Conservation (phyloP, 75 land plant species). For the Gnetum montanum region DNA sequence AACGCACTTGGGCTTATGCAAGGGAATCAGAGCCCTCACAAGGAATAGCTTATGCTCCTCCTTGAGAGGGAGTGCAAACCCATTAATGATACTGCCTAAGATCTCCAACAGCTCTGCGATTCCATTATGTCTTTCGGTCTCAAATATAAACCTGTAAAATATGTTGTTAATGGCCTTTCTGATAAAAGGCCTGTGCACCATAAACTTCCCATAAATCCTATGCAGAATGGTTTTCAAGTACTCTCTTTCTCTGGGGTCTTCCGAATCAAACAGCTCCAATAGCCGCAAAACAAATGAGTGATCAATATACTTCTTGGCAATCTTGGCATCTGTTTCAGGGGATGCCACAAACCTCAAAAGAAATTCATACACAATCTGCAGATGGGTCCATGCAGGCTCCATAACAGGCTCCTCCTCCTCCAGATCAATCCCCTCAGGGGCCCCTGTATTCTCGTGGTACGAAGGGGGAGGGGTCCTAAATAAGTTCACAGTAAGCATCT, state of each 20-base stretch:
- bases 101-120: slow-evolving; percentile 56
- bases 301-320: slow-evolving; percentile 47
- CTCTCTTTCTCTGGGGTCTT: slow-evolving; percentile 59
- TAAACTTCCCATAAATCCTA: slow-evolving; percentile 62
- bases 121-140: slow-evolving; percentile 54
- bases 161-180: slow-evolving; percentile 50
- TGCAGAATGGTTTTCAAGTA: slow-evolving; percentile 53
- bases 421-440: slow-evolving; percentile 21
- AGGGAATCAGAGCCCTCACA: slow-evolving; percentile 46
- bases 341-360: slow-evolving; percentile 40
- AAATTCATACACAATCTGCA: slow-evolving; percentile 51
- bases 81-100: slow-evolving; percentile 53
- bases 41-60: slow-evolving; percentile 62
- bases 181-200: slow-evolving; percentile 62
- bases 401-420: slow-evolving; percentile 57
- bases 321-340: slow-evolving; percentile 46
- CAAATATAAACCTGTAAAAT: slow-evolving; percentile 49
- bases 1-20: slow-evolving; percentile 48
- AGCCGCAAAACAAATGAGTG: slow-evolving; percentile 38
- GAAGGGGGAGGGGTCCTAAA: slow-evolving; percentile 44
- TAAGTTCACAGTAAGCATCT: slow-evolving; percentile 39
- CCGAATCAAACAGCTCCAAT: slow-evolving; percentile 49
- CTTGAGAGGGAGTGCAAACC: slow-evolving; percentile 56
- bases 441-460: slow-evolving; percentile 9
- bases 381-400: slow-evolving; percentile 58